phyloP scores from a whole-genome alignment of 495 filamentous ascomycete species.

The Lophiostoma macrostomum region DNA sequence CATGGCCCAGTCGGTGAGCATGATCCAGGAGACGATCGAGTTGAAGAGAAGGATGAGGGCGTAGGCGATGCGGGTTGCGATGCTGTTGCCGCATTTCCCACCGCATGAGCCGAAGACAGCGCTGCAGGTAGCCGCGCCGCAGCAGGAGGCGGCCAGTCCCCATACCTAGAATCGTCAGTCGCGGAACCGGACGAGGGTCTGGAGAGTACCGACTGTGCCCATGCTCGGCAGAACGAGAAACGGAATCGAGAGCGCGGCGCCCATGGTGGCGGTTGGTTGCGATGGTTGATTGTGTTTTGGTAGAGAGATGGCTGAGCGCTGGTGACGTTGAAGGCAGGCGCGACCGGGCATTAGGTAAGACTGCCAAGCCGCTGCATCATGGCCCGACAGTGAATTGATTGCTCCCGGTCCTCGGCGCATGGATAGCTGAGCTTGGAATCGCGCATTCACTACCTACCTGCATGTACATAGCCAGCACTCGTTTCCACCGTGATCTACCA shows the following conservation, averaged over 20 bases:
- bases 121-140: slow-evolving; percentile 91
- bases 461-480: no score
- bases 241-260: slow-evolving; percentile 85
- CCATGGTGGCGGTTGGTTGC: slow-evolving; percentile 58
- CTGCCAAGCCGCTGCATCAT: no score
- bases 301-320: not conserved
- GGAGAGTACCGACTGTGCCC: slow-evolving; percentile 65
- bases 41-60: slow-evolving; percentile 94
- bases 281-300: slow-evolving; percentile 1
- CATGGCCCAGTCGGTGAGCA: slow-evolving; percentile 98
- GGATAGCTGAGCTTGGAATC: no score
- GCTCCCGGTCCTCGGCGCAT: no score
- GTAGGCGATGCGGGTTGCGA: slow-evolving; percentile 96
- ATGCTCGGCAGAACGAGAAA: slow-evolving; percentile 82
- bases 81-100: slow-evolving; percentile 94
- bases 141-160: slow-evolving; percentile 79
- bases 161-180: slow-evolving; percentile 57
- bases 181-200: not conserved
- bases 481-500: no score
- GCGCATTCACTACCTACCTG: no score
- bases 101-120: slow-evolving; percentile 92
- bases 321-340: not conserved
- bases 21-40: slow-evolving; percentile 95
- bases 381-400: no score
- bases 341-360: not conserved